Evolutionary conservation across 2,329 filamentous ascomycete species (phyloP), one percentile per base, ranked within the genome.

Genomic region (Diaporthe velutina): DNA sequence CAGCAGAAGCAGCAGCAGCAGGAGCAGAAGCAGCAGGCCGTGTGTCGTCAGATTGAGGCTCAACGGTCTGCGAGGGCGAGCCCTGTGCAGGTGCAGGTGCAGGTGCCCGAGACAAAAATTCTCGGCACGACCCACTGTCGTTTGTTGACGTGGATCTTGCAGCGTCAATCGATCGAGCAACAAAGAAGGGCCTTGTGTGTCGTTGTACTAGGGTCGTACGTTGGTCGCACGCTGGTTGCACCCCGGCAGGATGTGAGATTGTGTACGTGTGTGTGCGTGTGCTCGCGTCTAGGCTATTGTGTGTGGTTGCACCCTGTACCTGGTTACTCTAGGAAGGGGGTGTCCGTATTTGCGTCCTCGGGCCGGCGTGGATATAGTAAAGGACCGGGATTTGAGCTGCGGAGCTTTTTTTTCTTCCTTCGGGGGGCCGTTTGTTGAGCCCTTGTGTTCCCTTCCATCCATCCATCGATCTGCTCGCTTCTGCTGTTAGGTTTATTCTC

Each of bases 71-170:
- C 64, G 64, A 67, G 64, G 45, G 28, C 64, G 61, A 67, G 61
- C 61, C 61, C n/a, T 60, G 70, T 64, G 70, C 33, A 42, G 35
- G 25, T 71, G 70, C 33, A 42, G 35, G 25, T 71, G 52, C 68
- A 52, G 57, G 45, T 30, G 45, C 70, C 70, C 70, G 70, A 72
- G 57, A 72, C 70, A 72, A 48, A 35, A 38, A 28, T 10, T 52
- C 64, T 67, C 64, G 64, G 64, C 67, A 57, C 52, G 40, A 64
- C 73, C 68, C 61, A 60, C 48, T 30, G 52, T 54, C n/a, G 48
- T 68, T 61, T 74, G 64, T 74, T 70, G 71, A 45, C 54, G 38
- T 70, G 64, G 61, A 70, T 70, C 61, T 54, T 72, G 70, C 70
- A 54, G 70, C n/a, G 50, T 70, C 73, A 75, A 71, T 33, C 50